These are phyloP conservation scores for Catenaria anguillulae DNA, from an alignment of 371 early-diverging fungal species.

Conservation along the genomic window DNA sequence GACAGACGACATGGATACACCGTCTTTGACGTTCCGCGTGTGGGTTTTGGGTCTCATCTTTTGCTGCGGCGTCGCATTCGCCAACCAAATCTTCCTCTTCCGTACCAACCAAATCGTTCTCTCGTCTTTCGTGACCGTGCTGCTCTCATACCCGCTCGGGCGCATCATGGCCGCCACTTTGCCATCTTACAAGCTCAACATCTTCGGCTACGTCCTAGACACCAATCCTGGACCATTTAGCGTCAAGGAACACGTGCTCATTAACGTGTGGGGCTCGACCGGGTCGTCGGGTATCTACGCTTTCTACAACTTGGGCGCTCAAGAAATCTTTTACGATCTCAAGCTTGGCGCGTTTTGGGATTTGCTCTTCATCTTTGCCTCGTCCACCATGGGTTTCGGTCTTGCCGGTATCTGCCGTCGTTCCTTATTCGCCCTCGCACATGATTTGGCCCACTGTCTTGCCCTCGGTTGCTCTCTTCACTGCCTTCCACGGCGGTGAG, in stretches of 20 bases:
- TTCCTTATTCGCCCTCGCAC: constrained; percentile 59
- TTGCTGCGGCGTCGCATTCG: constrained; percentile 36
- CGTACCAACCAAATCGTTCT: constrained; percentile 26
- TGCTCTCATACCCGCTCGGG: constrained; percentile 47
- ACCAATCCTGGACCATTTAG: constrained; percentile 32
- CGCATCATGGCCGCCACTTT: constrained; percentile 41
- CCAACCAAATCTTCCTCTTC: constrained; percentile 65
- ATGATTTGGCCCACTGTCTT: constrained; percentile 77
- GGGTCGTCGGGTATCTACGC: not conserved
- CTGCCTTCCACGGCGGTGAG: constrained; percentile 44
- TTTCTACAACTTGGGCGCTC: constrained; percentile 53
- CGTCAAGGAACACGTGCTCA: constrained; percentile 25
- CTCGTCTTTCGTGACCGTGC: constrained; percentile 34
- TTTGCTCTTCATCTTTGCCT: constrained; percentile 43
- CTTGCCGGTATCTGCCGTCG: constrained; percentile 60
- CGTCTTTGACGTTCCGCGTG: constrained; percentile 60
- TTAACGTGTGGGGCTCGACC: constrained; percentile 11
- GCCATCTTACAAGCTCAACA: constrained; percentile 21
- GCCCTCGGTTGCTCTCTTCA: constrained; percentile 53
- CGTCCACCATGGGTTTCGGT: constrained; percentile 67
- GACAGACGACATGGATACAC: constrained; percentile 31
- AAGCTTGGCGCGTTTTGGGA: constrained; percentile 43
- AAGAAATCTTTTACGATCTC: constrained; percentile 41
- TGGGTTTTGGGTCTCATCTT: constrained; percentile 51
- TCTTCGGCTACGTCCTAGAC: constrained; percentile 26